Base-by-base conservation (phyloP, 805 yeast species). In the Metschnikowia chrysomelidarum region DNA sequence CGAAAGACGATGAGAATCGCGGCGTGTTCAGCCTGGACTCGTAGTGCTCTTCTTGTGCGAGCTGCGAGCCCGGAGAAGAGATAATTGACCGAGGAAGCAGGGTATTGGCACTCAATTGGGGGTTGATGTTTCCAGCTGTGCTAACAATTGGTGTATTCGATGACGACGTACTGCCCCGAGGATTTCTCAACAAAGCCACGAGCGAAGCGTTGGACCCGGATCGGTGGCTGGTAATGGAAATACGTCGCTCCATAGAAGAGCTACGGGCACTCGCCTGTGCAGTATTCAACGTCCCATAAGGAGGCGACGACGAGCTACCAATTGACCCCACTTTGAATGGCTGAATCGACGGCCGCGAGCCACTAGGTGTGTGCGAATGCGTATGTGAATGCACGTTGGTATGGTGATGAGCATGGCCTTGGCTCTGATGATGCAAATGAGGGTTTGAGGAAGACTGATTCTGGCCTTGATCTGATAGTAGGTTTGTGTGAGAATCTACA, bases 1-100 rank as follows among this genome's bases (percentile, higher is more conserved):
- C 85, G 56, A 82, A 82, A 0, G 89, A 80, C 1, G 91, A 78
- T 2, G 86, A 74, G 46, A 80, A 82, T 44, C 79, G 70, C 2
- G 85, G 82, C 0, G 80, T 66, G 20, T 51, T 65, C 17, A 69
- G 53, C 4, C 61, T 49, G 29, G 51, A 55, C 14, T 58, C 65
- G 2, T 41, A 38, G 25, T 54, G 55, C n/a, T 48, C 56, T 15
- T 64, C 70, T 16, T 45, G 46, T n/a, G 36, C 51, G n/a, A 52
- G 35, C 13, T 53, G 56, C 3, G 63, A 59, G 5, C 69, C 71
- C 43, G 63, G 69, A 0, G 69, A 62, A 4, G 71, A 66, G 0
- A 69, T 57, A 4, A 62, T 49, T 2, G 70, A 64, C 31, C 62
- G 46, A 1, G 73, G 69, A 14, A 64, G 40, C 41, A 27, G 44